phyloP scores from a whole-genome alignment of 345 rosid genomes.

The Punica granatum region DNA sequence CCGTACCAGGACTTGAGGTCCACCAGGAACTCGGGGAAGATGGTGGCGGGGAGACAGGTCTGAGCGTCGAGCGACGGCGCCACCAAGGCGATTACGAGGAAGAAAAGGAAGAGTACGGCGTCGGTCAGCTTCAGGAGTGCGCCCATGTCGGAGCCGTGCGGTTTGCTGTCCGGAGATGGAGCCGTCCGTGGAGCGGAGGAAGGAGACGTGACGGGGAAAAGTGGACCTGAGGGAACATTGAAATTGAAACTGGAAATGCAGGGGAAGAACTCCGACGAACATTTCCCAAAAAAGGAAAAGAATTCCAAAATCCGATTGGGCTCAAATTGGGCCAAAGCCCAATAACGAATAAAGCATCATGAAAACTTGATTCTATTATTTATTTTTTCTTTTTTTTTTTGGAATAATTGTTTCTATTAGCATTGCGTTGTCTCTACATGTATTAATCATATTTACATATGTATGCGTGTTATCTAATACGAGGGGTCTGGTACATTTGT shows the following conservation, averaged over 20 bases:
- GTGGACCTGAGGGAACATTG: constrained; percentile 4
- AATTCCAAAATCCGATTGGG: too few species aligned
- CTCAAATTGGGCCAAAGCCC: too few species aligned
- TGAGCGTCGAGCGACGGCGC: constrained; percentile 63
- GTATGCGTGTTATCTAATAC: too few species aligned
- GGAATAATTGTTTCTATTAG: too few species aligned
- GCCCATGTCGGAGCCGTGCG: constrained; percentile 29
- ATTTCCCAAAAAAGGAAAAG: too few species aligned
- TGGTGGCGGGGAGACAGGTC: constrained; percentile 33
- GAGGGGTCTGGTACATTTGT: too few species aligned
- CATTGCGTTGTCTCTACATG: too few species aligned
- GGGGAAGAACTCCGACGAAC: too few species aligned
- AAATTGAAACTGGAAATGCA: background rate
- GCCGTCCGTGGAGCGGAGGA: background rate
- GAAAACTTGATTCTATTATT: too few species aligned
- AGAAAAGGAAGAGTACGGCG: constrained; percentile 40
- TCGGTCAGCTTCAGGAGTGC: constrained; percentile 50
- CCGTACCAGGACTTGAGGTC: constrained; percentile 38
- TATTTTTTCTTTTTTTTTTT: too few species aligned
- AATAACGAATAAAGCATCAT: too few species aligned
- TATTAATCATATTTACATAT: too few species aligned
- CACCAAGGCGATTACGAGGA: constrained; percentile 37
- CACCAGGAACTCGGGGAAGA: constrained; percentile 47
- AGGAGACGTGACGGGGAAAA: background rate
- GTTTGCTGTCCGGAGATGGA: background rate